Base-by-base conservation (phyloP, 2,329 filamentous ascomycete species). In the Chalaropsis ovoidea region DNA sequence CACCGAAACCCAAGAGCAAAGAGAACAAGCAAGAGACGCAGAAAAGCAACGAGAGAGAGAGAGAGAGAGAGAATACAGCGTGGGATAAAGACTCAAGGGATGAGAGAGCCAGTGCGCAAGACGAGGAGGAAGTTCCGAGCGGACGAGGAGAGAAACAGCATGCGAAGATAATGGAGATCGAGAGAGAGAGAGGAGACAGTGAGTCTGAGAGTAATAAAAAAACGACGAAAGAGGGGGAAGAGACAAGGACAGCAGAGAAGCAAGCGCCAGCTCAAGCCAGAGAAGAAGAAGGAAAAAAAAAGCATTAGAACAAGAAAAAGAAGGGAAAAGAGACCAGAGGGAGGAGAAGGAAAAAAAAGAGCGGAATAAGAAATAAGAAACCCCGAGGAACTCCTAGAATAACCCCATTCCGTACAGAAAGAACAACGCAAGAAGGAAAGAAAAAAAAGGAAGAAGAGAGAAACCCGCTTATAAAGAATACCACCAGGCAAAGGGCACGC, bases 391-490 rank as follows among this genome's bases (percentile, higher is more conserved):
- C 54, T 58, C 54, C 24, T 35, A 58, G 54, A 52, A 52, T 52
- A 52, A 52, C 27, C 47, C 47, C 47, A 10, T 27, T 52, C 56
- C 24, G 27, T 39, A 39, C 17, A 39, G 60, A 43, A 42, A 39
- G 60, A 43, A 47, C 42, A 62, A 49, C 17, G 22, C 13, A 62
- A 22, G 11, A 22, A 52, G 13, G 42, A 13, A 62, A 62, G 17
- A 35, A 13, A 15, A 63, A 41, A 39, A 35, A 13, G 41, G 7
- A 17, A 62, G 10, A 27, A 47, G 13, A 19, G 42, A 62, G 31
- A 31, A 47, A 47, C 61, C 43, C 61, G 61, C 61, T 63, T 49
- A 42, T 52, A 42, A 43, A 47, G 27, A 49, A 62, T 19, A 63
- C 39, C 60, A 42, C 41, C 60, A 42, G 27, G 60, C 41, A 47